Evolutionary conservation across 768 basidiomycete species (phyloP).

Genomic region (Kwoniella europaea): DNA sequence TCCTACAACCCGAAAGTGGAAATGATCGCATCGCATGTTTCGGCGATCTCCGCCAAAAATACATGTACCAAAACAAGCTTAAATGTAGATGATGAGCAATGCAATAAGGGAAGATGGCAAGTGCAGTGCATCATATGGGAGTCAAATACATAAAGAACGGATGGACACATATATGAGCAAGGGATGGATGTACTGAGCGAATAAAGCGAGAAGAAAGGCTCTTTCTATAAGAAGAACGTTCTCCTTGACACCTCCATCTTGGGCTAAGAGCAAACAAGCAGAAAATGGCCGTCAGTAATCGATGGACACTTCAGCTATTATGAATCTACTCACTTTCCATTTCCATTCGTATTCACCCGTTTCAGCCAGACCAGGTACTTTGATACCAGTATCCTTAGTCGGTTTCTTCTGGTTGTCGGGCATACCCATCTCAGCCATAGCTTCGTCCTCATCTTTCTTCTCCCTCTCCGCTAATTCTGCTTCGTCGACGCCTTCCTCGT

Average conservation of each 20-base stretch:
- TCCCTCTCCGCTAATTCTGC: conserved; percentile 33
- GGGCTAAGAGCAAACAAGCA: conserved; percentile 64
- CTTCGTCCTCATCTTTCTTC: conserved; percentile 49
- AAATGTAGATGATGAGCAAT: background rate
- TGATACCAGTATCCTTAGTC: conserved; percentile 30
- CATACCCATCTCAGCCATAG: conserved; percentile 51
- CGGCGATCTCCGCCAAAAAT: conserved; percentile 5
- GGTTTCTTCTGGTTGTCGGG: conserved; percentile 39
- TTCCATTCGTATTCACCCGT: conserved; percentile 58
- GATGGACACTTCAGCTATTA: conserved; percentile 18
- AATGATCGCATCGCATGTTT: background rate
- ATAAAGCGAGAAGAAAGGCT: background rate
- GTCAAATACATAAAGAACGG: too few relatives aligned
- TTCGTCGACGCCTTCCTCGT: conserved; percentile 27
- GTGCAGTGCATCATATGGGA: too few relatives aligned
- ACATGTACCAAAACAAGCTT: background rate
- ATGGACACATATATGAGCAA: background rate
- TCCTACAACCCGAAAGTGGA: conserved; percentile 5
- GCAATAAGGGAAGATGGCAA: too few relatives aligned
- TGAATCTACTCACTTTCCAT: conserved; percentile 50
- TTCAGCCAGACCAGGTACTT: conserved; percentile 53
- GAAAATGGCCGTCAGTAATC: too few relatives aligned
- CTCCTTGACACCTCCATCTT: conserved; percentile 86
- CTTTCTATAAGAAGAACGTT: conserved; percentile 79
- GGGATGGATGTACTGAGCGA: background rate